phyloP scores from a whole-genome alignment of 2,329 filamentous ascomycete species.

The Hypoxylon sp. region DNA sequence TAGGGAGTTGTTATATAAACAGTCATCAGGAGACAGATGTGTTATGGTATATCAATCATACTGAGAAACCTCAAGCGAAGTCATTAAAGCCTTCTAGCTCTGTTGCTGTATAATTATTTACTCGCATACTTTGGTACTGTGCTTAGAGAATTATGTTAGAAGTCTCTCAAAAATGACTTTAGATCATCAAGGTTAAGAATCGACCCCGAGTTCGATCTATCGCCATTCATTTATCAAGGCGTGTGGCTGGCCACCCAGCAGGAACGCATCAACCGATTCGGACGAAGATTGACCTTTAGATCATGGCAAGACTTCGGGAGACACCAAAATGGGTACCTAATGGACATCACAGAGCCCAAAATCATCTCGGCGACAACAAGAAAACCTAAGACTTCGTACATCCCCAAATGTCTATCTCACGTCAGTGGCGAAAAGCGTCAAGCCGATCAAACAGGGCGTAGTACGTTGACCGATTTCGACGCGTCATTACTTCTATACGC shows the following conservation, averaged over 20 bases:
- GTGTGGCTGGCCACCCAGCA: conserved; percentile 1
- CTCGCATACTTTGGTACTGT: no score
- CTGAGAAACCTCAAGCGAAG: background rate
- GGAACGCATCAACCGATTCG: background rate
- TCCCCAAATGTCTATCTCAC: background rate
- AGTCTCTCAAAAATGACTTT: no score
- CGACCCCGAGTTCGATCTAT: no score
- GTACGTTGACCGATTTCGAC: background rate
- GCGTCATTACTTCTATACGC: background rate
- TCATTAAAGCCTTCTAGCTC: no score
- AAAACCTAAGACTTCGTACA: no score
- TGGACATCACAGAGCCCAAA: no score
- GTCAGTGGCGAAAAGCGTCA: background rate
- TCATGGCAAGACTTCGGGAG: background rate
- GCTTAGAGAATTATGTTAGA: no score
- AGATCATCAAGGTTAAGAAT: no score
- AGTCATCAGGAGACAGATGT: background rate
- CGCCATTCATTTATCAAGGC: background rate
- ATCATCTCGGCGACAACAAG: no score
- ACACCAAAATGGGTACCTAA: no score
- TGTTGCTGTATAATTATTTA: no score
- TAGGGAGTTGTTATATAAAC: background rate
- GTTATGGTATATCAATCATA: background rate
- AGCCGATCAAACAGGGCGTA: background rate
- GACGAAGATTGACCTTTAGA: background rate